A percentile compares a stretch with the other conserved stretches of the same genome.
phyloP scores from a whole-genome alignment of 108 stramenopile species.

The Nitzschia palea region DNA sequence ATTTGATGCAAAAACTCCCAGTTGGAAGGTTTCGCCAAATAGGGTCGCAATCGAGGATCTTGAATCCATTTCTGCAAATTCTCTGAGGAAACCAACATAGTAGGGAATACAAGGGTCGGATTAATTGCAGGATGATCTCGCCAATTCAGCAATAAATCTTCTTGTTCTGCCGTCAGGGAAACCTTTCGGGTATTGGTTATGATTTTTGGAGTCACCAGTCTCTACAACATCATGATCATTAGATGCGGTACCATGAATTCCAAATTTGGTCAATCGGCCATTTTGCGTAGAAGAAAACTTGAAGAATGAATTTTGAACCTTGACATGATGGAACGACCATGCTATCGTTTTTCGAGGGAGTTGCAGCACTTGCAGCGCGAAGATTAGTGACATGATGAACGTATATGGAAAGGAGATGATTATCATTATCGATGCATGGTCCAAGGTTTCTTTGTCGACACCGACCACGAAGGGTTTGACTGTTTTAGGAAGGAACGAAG shows the following conservation, averaged over 20 bases:
- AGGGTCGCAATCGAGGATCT: slow-evolving; percentile 32
- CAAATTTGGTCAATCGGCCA: too few species aligned
- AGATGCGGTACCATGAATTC: too few species aligned
- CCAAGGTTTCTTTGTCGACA: not conserved
- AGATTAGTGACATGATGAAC: not conserved
- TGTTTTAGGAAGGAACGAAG: too few species aligned
- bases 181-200: not conserved
- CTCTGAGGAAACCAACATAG: slow-evolving; percentile 30
- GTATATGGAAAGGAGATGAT: not conserved
- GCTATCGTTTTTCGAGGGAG: not conserved
- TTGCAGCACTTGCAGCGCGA: not conserved
- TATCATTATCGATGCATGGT: not conserved
- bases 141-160: slow-evolving; percentile 30
- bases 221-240: too few species aligned
- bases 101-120: slow-evolving; percentile 30
- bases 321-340: not conserved
- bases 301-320: too few species aligned
- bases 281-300: too few species aligned
- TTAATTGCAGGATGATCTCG: slow-evolving; percentile 43
- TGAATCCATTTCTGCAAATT: slow-evolving; percentile 24
- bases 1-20: slow-evolving; percentile 52
- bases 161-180: not conserved
- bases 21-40: slow-evolving; percentile 41
- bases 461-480: not conserved
- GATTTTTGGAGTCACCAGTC: too few species aligned